Evolutionary conservation across 345 rosid genomes (phyloP), one percentile per base, ranked within the genome.

Genomic region (Moricandia moricandioides): DNA sequence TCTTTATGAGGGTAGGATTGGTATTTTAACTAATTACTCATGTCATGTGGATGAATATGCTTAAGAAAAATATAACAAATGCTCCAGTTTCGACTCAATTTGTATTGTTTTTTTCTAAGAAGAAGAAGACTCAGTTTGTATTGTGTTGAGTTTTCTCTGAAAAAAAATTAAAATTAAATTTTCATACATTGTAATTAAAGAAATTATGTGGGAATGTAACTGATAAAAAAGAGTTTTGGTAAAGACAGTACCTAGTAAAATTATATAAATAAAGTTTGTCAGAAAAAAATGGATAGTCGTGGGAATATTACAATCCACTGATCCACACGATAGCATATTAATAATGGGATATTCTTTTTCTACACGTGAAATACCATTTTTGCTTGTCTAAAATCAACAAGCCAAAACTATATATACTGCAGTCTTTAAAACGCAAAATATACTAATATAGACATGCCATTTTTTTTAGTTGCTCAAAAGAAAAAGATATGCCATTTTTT

Each of bases 311-410:
- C 62, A 60, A 34, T 62, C 47, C 17, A n/a, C 8, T 12, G 65
- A 61, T 61, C 27, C 34, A 68, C 56, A 75, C 21, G 55, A 69
- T 18, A 55, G 75, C 65, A 62, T 62, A 52, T 40, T 6, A 14
- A 34, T 29, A 14, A 35, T 29, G 37, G 75, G 6, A 70, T 77
- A 77, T 77, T 77, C 75, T 39, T 76, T 76, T 51, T 54, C 59
- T 69, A 12, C 70, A 68, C 69, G 64, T 45, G 14, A 59, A 31
- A 45, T 10, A 30, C 58, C 16, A 8, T 29, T 40, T 56, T 18
- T 57, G 57, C 57, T 73, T 43, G 26, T 59, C 2, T 58, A 18
- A 13, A n/a, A 45, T 40, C 58, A 40, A 39, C 54, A 24, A 56
- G 45, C 65, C 47, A 43, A 57, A 57, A 58, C 21, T 66, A 18